These are phyloP conservation scores for Zygnema circumcarinatum DNA, from an alignment of 139 green algal genomes.

Conservation along the genomic window DNA sequence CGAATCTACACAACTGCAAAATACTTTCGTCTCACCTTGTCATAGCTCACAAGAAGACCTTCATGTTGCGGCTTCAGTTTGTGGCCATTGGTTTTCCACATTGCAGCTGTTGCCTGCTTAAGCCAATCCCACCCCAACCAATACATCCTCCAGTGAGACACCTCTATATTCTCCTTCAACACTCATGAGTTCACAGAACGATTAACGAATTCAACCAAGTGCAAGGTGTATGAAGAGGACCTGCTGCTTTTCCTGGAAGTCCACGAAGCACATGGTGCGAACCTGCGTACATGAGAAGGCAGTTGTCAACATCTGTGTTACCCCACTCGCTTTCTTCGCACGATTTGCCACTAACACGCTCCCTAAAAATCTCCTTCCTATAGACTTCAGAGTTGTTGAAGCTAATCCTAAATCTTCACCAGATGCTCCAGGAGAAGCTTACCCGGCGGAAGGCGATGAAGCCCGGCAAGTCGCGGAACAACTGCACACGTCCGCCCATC, in stretches of 20 bases:
- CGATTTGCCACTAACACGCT: too few relatives aligned
- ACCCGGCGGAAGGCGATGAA: conserved; percentile 46
- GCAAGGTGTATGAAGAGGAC: too few relatives aligned
- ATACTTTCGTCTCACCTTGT: conserved; percentile 39
- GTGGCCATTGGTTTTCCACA: conserved; percentile 59
- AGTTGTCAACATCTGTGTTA: not conserved
- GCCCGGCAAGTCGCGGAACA: conserved; percentile 40
- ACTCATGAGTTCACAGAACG: not conserved
- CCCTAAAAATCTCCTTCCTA: too few relatives aligned
- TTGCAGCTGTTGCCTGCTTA: conserved; percentile 44
- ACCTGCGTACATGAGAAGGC: conserved; percentile 32
- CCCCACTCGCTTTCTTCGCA: not conserved
- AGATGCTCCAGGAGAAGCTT: not conserved
- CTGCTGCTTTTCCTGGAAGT: conserved; percentile 59
- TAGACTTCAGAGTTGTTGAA: too few relatives aligned
- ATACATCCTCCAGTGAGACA: not conserved
- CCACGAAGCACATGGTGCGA: conserved; percentile 57
- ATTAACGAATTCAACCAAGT: too few relatives aligned
- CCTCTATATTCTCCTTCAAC: not conserved
- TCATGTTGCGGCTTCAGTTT: conserved; percentile 51
- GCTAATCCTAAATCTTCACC: too few relatives aligned
- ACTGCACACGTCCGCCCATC: not conserved
- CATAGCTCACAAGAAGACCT: conserved; percentile 56
- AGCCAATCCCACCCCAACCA: conserved; percentile 22
- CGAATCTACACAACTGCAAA: not conserved